Percentiles rank a stretch among this genome's conserved stretches.
These are phyloP conservation scores for Populus hybrid DNA, from an alignment of 441 rosid species.

Conservation along the genomic window DNA sequence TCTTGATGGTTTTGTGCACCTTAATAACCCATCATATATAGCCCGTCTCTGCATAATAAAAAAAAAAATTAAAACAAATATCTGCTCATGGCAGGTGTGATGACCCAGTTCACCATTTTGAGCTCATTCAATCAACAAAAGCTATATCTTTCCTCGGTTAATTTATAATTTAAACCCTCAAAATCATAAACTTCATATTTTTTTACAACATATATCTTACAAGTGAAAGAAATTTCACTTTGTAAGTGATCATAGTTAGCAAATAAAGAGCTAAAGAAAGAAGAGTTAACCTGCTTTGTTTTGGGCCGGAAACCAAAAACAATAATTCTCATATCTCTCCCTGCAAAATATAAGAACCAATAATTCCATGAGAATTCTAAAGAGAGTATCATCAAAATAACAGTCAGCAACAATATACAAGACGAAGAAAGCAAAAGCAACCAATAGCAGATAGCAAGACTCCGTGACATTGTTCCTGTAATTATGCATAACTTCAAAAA, in stretches of 20 bases:
- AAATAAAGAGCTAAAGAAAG: not conserved
- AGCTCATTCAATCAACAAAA: not conserved
- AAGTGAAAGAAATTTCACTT: not conserved
- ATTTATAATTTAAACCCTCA: not conserved
- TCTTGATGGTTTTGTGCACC: conserved; percentile 61
- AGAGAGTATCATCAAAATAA: conserved; percentile 19
- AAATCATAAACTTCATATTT: not conserved
- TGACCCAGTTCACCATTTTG: not conserved
- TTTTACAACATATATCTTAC: not conserved
- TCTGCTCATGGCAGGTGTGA: not conserved
- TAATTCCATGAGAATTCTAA: conserved; percentile 4
- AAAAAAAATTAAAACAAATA: not conserved
- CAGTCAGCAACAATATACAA: not conserved
- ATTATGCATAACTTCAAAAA: not conserved
- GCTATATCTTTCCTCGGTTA: not conserved
- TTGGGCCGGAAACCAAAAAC: conserved; percentile 93
- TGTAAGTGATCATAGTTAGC: not conserved
- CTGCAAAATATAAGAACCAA: conserved; percentile 40
- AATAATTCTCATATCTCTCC: conserved; percentile 96
- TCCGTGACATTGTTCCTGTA: not conserved
- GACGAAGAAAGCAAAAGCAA: not conserved
- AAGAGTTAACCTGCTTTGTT: conserved; percentile 68
- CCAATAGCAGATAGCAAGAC: not conserved
- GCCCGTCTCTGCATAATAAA: conserved; percentile 62
- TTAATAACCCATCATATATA: conserved; percentile 63